Evolutionary conservation across 768 basidiomycete genomes (phyloP).

Genomic region (Dictyophora rubrovolvata): DNA sequence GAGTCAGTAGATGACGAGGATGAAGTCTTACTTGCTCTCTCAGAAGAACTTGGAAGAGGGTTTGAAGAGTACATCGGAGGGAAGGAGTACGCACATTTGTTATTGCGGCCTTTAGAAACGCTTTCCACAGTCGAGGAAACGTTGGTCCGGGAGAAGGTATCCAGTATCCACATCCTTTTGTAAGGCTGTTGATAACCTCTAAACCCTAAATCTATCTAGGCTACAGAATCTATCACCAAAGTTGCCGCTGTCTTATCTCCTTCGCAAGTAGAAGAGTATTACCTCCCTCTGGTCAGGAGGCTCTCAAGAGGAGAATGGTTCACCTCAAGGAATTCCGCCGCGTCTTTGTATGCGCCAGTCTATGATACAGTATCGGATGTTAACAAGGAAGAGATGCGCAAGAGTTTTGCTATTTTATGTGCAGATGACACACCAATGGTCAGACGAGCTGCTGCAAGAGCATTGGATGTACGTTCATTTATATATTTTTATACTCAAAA

Average conservation of each 20-base stretch:
- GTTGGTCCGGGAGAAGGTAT: slow-evolving; percentile 92
- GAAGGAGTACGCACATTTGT: slow-evolving; percentile 69
- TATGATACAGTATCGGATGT: slow-evolving; percentile 68
- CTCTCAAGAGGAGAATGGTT: slow-evolving; percentile 96
- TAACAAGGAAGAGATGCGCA: slow-evolving; percentile 81
- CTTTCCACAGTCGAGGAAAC: slow-evolving; percentile 97
- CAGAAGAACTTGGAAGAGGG: slow-evolving; percentile 85
- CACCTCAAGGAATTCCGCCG: slow-evolving; percentile 92
- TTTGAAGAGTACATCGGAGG: slow-evolving; percentile 96
- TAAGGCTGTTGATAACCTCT: slow-evolving; percentile 5
- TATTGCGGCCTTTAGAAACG: slow-evolving; percentile 90
- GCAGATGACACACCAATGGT: slow-evolving; percentile 99
- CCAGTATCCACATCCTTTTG: slow-evolving; percentile 8
- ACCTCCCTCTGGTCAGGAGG: slow-evolving; percentile 83
- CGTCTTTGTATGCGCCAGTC: slow-evolving; percentile 84
- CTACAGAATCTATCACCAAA: slow-evolving; percentile 91
- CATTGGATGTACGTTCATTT: slow-evolving; percentile 70
- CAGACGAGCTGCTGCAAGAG: slow-evolving; percentile 88
- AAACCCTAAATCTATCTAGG: slow-evolving; percentile 37
- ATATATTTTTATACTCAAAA: not conserved
- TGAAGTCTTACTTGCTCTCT: slow-evolving; percentile 89
- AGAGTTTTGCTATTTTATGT: slow-evolving; percentile 71
- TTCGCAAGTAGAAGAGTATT: slow-evolving; percentile 76
- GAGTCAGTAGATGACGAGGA: slow-evolving; percentile 99
- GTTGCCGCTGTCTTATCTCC: slow-evolving; percentile 69